Evolutionary conservation across 108 stramenopile species (phyloP).

Genomic region (Chaetoceros tenuissimus): DNA sequence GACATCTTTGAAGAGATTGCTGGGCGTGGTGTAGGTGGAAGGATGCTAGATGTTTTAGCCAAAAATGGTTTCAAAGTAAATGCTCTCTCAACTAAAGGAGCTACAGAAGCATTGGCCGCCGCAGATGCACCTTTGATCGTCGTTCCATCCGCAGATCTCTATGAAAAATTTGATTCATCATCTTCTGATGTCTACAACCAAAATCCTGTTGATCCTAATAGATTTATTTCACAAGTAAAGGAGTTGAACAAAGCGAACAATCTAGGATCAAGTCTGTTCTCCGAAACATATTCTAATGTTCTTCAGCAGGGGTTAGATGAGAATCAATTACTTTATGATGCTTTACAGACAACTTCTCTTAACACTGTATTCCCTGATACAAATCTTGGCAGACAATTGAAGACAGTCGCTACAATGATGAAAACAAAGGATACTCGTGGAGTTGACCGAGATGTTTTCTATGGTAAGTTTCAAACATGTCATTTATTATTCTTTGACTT

Average conservation of each 20-base stretch:
- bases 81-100: slow-evolving; percentile 17
- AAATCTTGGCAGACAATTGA: slow-evolving; percentile 8
- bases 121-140: too few species aligned
- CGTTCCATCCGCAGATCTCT: too few species aligned
- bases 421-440: too few species aligned
- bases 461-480: slow-evolving; percentile 3
- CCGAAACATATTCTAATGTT: slow-evolving; percentile 32
- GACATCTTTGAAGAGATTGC: slow-evolving; percentile 9
- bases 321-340: too few species aligned
- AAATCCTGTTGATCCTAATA: too few species aligned
- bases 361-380: slow-evolving; percentile 23
- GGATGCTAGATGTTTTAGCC: slow-evolving; percentile 22
- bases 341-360: too few species aligned
- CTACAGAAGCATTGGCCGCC: too few species aligned
- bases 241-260: slow-evolving; percentile 36
- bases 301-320: slow-evolving; percentile 31
- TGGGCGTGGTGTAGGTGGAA: slow-evolving; percentile 20
- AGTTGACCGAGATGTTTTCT: slow-evolving; percentile 36
- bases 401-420: slow-evolving; percentile 39
- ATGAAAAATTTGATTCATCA: too few species aligned
- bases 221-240: too few species aligned
- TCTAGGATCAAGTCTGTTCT: slow-evolving; percentile 27
- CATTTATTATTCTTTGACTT: too few species aligned
- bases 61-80: background rate
- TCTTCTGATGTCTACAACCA: too few species aligned